Evolutionary conservation across 2,329 filamentous ascomycete species (phyloP).

Genomic region (Fusarium irregulare): DNA sequence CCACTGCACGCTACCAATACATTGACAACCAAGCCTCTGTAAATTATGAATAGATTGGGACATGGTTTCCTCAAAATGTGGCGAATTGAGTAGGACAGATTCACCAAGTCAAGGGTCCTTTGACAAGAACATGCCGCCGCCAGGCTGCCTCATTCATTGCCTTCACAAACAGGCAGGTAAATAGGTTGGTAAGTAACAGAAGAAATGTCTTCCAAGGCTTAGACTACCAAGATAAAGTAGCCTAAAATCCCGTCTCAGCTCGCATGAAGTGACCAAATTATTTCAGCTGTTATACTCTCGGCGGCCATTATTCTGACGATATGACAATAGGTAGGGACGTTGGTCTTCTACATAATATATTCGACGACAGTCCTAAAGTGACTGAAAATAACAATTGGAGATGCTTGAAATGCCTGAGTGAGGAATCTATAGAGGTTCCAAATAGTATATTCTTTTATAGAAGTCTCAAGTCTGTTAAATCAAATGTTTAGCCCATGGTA

Average conservation of each 20-base stretch:
- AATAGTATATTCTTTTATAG: background rate
- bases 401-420: background rate
- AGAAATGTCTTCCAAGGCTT: too few species aligned
- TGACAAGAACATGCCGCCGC: background rate
- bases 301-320: too few species aligned
- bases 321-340: background rate
- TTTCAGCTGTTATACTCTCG: too few species aligned
- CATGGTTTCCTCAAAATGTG: background rate
- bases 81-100: background rate
- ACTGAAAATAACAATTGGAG: background rate
- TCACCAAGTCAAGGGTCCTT: background rate
- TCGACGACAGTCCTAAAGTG: background rate
- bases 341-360: background rate
- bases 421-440: background rate
- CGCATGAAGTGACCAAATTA: too few species aligned
- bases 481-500: slow-evolving; percentile 41
- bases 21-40: background rate
- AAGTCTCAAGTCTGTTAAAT: background rate
- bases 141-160: too few species aligned
- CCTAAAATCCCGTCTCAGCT: too few species aligned
- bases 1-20: too few species aligned
- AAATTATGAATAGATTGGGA: background rate
- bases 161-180: too few species aligned
- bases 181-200: too few species aligned
- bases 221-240: too few species aligned